Evolutionary conservation across 2,329 filamentous ascomycete species (phyloP).

Genomic region (Canariomyces notabilis): DNA sequence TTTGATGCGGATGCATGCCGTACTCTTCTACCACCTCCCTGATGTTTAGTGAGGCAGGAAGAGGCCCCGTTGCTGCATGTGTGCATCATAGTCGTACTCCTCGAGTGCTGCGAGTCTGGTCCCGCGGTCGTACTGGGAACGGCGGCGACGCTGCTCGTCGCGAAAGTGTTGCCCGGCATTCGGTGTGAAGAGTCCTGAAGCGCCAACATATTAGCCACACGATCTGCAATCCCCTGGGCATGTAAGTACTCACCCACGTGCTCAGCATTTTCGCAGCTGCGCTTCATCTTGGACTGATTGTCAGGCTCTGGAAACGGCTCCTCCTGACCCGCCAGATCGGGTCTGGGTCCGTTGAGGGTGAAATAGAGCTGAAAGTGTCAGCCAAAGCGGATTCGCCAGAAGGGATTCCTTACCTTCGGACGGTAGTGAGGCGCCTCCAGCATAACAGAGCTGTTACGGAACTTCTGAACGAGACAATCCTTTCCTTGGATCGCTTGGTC

Average conservation of each 20-base stretch:
- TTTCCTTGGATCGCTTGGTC: constrained; percentile 77
- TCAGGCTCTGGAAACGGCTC: constrained; percentile 73
- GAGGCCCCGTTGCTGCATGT: constrained; percentile 30
- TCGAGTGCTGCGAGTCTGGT: constrained; percentile 66
- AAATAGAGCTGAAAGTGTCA: constrained; percentile 44
- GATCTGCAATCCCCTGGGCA: background rate
- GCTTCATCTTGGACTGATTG: constrained; percentile 81
- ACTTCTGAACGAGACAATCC: constrained; percentile 88
- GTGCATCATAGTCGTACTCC: constrained; percentile 50
- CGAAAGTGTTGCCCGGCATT: constrained; percentile 68
- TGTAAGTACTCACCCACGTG: constrained; percentile 61
- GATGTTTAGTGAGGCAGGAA: constrained; percentile 23
- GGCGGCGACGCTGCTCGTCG: constrained; percentile 69
- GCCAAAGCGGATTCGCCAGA: constrained; percentile 7
- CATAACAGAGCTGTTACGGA: constrained; percentile 96
- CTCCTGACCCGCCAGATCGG: constrained; percentile 60
- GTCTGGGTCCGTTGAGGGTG: constrained; percentile 43
- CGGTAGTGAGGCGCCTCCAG: constrained; percentile 74
- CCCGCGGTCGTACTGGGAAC: constrained; percentile 76
- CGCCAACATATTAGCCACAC: background rate
- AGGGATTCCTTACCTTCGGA: constrained; percentile 59
- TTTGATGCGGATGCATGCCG: background rate
- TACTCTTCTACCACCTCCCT: background rate
- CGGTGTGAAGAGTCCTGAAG: constrained; percentile 70
- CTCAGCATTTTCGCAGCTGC: constrained; percentile 81